phyloP scores from a whole-genome alignment of 306 rosid genomes.

The Quercus dentata region DNA sequence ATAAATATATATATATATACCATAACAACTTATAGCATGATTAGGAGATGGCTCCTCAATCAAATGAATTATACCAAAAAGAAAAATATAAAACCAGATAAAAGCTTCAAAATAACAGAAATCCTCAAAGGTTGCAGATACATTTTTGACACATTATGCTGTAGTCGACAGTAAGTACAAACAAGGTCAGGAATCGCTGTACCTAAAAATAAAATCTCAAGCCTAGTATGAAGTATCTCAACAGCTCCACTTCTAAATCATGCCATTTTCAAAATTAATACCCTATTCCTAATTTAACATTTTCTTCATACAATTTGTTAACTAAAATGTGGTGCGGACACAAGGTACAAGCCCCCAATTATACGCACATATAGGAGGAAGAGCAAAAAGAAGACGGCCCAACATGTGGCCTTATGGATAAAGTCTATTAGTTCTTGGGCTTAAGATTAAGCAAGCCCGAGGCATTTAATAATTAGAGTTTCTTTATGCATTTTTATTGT shows the following conservation, averaged over 20 bases:
- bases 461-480: too few relatives aligned
- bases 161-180: not conserved
- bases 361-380: too few relatives aligned
- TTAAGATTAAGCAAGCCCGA: too few relatives aligned
- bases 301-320: not conserved
- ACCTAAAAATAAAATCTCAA: not conserved
- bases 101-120: not conserved
- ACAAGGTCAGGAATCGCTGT: not conserved
- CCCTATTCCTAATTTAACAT: not conserved
- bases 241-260: not conserved
- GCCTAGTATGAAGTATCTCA: not conserved
- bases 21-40: not conserved
- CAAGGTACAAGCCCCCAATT: too few relatives aligned
- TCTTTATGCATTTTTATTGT: too few relatives aligned
- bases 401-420: too few relatives aligned
- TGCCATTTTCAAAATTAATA: not conserved
- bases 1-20: not conserved
- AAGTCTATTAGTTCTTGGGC: too few relatives aligned
- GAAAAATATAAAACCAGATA: slow-evolving; percentile 24
- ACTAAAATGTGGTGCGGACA: not conserved
- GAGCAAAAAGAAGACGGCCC: too few relatives aligned
- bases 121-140: not conserved
- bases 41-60: not conserved
- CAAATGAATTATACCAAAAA: not conserved
- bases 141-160: not conserved